Evolutionary conservation across 106 monocot species (phyloP).

Genomic region (Dendrobium officinale): DNA sequence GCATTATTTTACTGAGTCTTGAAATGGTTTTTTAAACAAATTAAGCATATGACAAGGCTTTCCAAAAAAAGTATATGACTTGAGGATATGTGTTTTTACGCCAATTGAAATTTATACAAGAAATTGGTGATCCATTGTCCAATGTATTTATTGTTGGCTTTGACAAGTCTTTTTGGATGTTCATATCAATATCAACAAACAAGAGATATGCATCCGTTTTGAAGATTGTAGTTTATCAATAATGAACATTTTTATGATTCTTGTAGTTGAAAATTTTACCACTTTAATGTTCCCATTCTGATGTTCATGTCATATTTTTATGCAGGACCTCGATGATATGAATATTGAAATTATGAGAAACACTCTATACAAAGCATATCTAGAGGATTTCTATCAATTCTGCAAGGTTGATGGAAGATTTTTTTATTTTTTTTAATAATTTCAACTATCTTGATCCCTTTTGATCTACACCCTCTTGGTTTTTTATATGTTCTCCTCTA

Average conservation of each 20-base stretch:
- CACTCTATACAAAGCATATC: constrained; percentile 98
- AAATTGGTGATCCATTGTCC: neutral
- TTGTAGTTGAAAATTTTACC: neutral
- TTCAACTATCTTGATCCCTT: neutral
- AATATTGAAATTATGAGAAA: constrained; percentile 99
- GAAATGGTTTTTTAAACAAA: neutral
- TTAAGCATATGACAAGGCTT: neutral
- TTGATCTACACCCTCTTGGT: neutral
- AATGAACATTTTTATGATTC: neutral
- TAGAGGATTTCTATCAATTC: constrained; percentile 93
- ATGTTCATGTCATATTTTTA: neutral
- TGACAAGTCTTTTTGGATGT: neutral
- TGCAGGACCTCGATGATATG: constrained; percentile 96
- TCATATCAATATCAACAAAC: neutral
- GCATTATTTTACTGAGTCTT: neutral
- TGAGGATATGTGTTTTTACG: neutral
- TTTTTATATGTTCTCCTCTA: constrained; percentile 9
- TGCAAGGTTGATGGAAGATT: constrained; percentile 50
- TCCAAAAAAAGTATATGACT: too few relatives aligned
- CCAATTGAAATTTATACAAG: neutral
- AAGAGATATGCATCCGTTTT: neutral
- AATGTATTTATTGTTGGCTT: neutral
- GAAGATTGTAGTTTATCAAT: neutral
- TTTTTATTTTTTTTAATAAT: neutral
- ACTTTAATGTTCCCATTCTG: neutral